Evolutionary conservation across 345 rosid species (phyloP), one percentile per base, ranked within the genome.

Genomic region (Psidium friedrichsthalianum): DNA sequence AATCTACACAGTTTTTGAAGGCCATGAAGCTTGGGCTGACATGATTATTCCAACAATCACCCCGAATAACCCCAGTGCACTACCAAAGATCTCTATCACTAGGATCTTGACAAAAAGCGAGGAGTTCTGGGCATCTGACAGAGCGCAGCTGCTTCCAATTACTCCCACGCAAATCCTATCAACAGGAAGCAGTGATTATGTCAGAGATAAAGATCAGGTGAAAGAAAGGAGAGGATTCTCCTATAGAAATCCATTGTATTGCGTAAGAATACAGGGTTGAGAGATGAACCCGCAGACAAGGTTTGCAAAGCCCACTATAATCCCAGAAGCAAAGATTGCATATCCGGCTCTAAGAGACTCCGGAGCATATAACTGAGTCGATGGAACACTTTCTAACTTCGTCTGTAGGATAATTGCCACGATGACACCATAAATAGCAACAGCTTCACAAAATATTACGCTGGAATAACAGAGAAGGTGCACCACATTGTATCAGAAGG

Each of bases 1-100:
- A 85, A 80, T 87, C 89, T 86, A 90, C 29, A 42, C 92, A 8
- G 80, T 4, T 93, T 91, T 94, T 25, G 97, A 83, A 82, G 99
- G 99, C 98, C 99, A 98, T 57, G 98, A 85, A 56, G 99, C 99
- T 94, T 97, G 99, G 86, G 99, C 96, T 82, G 99, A 97, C 99
- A 97, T 97, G 80, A 97, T 97, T 83, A 97, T 96, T 85, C 99
- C 98, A n/a, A 97, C 98, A 82, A 97, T 98, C 90, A 98, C 99
- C 86, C 98, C 99, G 82, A 98, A 98, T 93, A 98, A 89, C 56
- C 99, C 99, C 13, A 97, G 95, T 1, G 99, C 99, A 89, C 99
- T 97, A 58, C 99, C 99, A 64, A 98, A 96, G 87, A 98, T 98
- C 91, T 98, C 99, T 44, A 96, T 98, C 91, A 96, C 99, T 84